Evolutionary conservation across 805 yeast species (phyloP), one percentile per base, ranked within the genome.

Genomic region (Ogataea zsoltii): DNA sequence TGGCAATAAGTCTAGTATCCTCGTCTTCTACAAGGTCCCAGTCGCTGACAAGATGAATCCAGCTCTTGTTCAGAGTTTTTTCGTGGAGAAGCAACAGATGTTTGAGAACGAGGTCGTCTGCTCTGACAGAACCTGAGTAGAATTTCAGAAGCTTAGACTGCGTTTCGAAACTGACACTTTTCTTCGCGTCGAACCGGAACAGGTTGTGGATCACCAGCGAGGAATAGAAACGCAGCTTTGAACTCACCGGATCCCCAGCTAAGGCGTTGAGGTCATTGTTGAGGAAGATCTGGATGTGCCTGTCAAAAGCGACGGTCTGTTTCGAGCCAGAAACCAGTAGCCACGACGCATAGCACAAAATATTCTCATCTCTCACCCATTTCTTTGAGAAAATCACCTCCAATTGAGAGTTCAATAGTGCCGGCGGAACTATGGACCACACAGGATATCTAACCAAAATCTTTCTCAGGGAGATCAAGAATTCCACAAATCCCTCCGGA

Each of bases 51-150:
- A 70, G 61, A 41, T 72, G 72, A n/a, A 85, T 70, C 95, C 96
- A 89, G 7, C 89, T 79, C 21, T 45, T 54, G 7, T 48, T 54
- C 6, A 72, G 55, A 3, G 66, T 64, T 0, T 77, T 56, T 62
- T 92, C 98, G 29, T 89, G 69, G 11, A 62, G 60, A 43, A 72
- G 70, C 36, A 92, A 59, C 1, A 87, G 65, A 3, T 67, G 61
- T 43, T 85, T 76, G 21, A 92, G 58, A 2, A 90, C 46, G 42
- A 78, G 59, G 58, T 92, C 97, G 30, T 77, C 79, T 1, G 80
- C 67, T 13, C 76, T 61, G 2, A 71, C 66, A 0, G 91, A 72
- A 3, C 96, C 97, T n/a, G 66, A 62, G 58, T 85, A 89, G 36
- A 77, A 69, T 6, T 65, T 60, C 10, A 85, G 57, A 2, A 88